phyloP scores from a whole-genome alignment of 1,139 yeast species.

The Candida neerlandica region DNA sequence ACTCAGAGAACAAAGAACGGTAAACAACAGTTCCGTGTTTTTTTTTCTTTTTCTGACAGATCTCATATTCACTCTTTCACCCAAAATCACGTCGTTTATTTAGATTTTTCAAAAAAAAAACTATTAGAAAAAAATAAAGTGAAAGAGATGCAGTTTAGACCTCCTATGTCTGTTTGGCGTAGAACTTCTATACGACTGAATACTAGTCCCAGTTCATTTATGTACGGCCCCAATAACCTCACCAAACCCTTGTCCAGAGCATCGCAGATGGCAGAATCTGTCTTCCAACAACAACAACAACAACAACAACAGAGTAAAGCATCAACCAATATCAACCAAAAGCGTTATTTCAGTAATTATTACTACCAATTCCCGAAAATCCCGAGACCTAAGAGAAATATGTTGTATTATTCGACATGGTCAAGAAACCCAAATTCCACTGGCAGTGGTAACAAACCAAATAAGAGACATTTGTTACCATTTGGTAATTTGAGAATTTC shows the following conservation, averaged over 20 bases:
- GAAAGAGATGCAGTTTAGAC: constrained; percentile 27
- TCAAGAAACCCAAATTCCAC: constrained; percentile 19
- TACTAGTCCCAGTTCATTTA: constrained; percentile 16
- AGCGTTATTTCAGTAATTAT: constrained; percentile 26
- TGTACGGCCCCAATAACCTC: constrained; percentile 34
- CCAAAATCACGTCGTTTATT: background rate
- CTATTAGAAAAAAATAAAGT: constrained; percentile 8
- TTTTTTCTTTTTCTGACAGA: background rate
- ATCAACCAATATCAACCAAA: constrained; percentile 16
- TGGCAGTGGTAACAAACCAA: constrained; percentile 10
- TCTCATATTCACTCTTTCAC: background rate
- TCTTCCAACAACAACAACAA: constrained; percentile 20
- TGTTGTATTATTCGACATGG: constrained; percentile 56
- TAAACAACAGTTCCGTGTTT: background rate
- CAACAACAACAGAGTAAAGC: constrained; percentile 13
- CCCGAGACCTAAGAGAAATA: constrained; percentile 65
- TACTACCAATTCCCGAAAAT: constrained; percentile 59
- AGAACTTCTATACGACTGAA: constrained; percentile 12
- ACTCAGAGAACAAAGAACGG: no score
- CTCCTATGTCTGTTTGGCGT: constrained; percentile 22
- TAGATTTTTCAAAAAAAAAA: background rate
- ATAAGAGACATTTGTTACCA: constrained; percentile 5
- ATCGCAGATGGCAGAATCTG: constrained; percentile 38
- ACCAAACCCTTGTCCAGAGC: constrained; percentile 50
- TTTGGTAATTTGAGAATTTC: constrained; percentile 22